Conservation (phyloP, 768 basidiomycete genomes). For the Strobilomyces dryophilus region DNA sequence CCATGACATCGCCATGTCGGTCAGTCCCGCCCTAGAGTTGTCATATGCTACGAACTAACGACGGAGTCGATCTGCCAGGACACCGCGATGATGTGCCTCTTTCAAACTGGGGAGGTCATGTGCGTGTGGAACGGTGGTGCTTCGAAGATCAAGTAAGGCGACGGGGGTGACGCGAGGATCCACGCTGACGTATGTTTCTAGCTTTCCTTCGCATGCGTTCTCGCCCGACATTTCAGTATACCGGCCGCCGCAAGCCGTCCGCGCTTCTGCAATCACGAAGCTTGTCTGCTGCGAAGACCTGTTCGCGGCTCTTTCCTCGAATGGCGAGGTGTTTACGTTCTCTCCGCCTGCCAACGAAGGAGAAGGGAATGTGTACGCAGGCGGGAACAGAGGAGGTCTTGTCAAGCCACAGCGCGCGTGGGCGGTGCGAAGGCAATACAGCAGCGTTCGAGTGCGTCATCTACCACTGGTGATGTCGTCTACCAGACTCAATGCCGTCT, state of each 20-base stretch:
- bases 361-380: slow-evolving; percentile 11
- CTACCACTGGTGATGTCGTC: not conserved
- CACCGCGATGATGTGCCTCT: slow-evolving; percentile 74
- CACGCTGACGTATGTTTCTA: slow-evolving; percentile 21
- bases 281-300: slow-evolving; percentile 73
- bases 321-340: slow-evolving; percentile 93
- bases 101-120: slow-evolving; percentile 76
- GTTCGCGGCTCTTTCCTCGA: slow-evolving; percentile 78
- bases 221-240: slow-evolving; percentile 74
- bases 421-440: slow-evolving; percentile 84
- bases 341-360: slow-evolving; percentile 36
- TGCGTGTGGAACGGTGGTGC: slow-evolving; percentile 76
- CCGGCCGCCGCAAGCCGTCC: slow-evolving; percentile 72
- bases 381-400: slow-evolving; percentile 33
- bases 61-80: slow-evolving; percentile 47
- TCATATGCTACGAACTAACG: not conserved
- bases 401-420: slow-evolving; percentile 83
- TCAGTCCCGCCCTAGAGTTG: slow-evolving; percentile 32
- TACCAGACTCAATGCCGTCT: not conserved
- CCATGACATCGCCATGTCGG: slow-evolving; percentile 68
- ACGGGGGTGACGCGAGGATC: not conserved
- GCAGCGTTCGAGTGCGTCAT: slow-evolving; percentile 63
- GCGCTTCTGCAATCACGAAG: slow-evolving; percentile 71
- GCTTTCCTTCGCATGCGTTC: slow-evolving; percentile 76
- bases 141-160: slow-evolving; percentile 65